Percentiles rank a stretch among this genome's conserved stretches.
Evolutionary conservation across 73 alveolate genomes (phyloP).

Genomic region (Paramecium caudatum): DNA sequence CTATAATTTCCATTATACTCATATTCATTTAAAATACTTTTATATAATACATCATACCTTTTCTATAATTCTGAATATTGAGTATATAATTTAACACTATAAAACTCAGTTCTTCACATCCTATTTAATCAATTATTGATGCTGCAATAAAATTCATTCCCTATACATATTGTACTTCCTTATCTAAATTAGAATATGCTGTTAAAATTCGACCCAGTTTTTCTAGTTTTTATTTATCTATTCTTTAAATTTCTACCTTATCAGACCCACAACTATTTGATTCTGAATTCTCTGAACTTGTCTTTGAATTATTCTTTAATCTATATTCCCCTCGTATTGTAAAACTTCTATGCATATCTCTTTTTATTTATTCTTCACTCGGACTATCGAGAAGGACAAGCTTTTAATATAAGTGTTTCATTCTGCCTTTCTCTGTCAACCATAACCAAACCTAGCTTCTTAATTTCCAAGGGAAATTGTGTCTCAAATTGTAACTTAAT

Average conservation of each 20-base stretch:
- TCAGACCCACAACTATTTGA: no score
- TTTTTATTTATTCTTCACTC: not conserved
- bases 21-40: conserved; percentile 59
- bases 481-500: conserved; percentile 62
- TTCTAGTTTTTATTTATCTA: not conserved
- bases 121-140: conserved; percentile 13
- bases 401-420: conserved; percentile 24
- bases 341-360: conserved; percentile 47
- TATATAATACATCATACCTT: not conserved
- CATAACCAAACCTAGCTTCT: conserved; percentile 63
- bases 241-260: not conserved
- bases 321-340: no score
- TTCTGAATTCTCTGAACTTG: conserved; percentile 31
- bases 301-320: not conserved
- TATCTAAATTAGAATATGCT: conserved; percentile 70
- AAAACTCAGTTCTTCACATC: conserved; percentile 50
- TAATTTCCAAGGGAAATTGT: conserved; percentile 63
- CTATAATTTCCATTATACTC: not conserved
- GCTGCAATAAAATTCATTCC: conserved; percentile 75
- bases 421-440: conserved; percentile 48
- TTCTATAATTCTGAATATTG: conserved; percentile 34
- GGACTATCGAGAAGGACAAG: not conserved
- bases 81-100: conserved; percentile 32
- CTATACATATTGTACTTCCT: conserved; percentile 58
- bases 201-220: conserved; percentile 25